These are phyloP conservation scores for Chalciporus sphaerocephalus DNA, from an alignment of 768 basidiomycete genomes.

Conservation along the genomic window DNA sequence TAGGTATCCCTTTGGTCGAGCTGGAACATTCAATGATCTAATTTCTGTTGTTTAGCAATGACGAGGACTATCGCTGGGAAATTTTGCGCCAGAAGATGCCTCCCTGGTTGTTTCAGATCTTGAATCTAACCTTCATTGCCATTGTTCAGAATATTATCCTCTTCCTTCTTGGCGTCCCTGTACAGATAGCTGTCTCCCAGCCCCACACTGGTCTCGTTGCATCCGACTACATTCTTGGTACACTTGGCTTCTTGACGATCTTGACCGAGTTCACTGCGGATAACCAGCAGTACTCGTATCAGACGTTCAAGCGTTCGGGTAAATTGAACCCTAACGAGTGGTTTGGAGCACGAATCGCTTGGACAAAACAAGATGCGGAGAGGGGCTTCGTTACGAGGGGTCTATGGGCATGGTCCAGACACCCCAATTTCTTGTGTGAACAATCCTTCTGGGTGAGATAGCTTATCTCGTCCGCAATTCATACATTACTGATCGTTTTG, in stretches of 20 bases:
- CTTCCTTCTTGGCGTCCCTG: constrained; percentile 61
- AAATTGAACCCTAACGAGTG: constrained; percentile 46
- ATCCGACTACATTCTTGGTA: constrained; percentile 62
- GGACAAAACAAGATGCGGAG: constrained; percentile 62
- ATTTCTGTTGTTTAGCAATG: constrained; percentile 43
- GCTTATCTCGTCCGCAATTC: background rate
- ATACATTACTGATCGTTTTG: constrained; percentile 4
- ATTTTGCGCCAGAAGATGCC: constrained; percentile 63
- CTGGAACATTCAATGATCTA: background rate
- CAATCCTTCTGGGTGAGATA: constrained; percentile 76
- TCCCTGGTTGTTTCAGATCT: constrained; percentile 51
- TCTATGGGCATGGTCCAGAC: constrained; percentile 81
- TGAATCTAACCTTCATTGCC: constrained; percentile 68
- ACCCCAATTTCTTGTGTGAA: constrained; percentile 92
- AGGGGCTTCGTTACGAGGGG: constrained; percentile 85
- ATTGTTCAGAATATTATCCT: constrained; percentile 78
- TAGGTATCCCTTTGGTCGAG: constrained; percentile 31
- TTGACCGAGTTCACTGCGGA: constrained; percentile 79
- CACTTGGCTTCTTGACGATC: constrained; percentile 54
- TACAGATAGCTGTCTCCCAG: constrained; percentile 50
- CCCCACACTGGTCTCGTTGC: constrained; percentile 47
- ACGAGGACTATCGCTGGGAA: constrained; percentile 92
- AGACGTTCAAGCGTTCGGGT: constrained; percentile 62
- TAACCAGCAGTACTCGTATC: constrained; percentile 87
- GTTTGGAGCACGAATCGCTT: constrained; percentile 60